A percentile compares a stretch with the other conserved stretches of the same genome.
Evolutionary conservation across 164 flowering plant species (phyloP).

Genomic region (Vitis amurensis): DNA sequence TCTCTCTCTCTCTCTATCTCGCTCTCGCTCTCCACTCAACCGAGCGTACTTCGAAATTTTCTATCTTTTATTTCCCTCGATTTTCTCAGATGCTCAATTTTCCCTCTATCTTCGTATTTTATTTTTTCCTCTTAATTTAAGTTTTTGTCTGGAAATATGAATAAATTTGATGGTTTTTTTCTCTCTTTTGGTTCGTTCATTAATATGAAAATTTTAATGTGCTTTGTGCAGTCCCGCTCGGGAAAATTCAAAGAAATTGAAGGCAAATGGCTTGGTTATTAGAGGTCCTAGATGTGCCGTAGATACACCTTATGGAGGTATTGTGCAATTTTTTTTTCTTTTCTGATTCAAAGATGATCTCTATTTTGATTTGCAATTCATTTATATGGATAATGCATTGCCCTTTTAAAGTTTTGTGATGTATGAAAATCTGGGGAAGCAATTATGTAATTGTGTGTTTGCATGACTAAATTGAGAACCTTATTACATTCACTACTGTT

Average conservation of each 20-base stretch:
- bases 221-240: conserved; percentile 4
- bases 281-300: conserved; percentile 30
- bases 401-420: too few relatives aligned
- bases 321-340: not conserved
- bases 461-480: too few relatives aligned
- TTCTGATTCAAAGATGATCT: not conserved
- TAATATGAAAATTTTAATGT: not conserved
- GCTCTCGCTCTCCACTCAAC: not conserved
- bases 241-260: conserved; percentile 15
- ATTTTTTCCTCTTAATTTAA: too few relatives aligned
- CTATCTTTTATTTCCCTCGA: not conserved
- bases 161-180: not conserved
- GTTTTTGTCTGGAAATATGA: too few relatives aligned
- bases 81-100: not conserved
- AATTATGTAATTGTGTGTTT: too few relatives aligned
- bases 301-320: conserved; percentile 37
- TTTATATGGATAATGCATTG: not conserved
- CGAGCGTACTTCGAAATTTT: not conserved
- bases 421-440: too few relatives aligned
- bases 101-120: not conserved
- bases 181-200: not conserved
- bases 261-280: not conserved
- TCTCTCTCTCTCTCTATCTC: not conserved
- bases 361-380: not conserved
- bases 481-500: too few relatives aligned